phyloP scores from a whole-genome alignment of 1,284 basidiomycete genomes.

The Boletus mariae region DNA sequence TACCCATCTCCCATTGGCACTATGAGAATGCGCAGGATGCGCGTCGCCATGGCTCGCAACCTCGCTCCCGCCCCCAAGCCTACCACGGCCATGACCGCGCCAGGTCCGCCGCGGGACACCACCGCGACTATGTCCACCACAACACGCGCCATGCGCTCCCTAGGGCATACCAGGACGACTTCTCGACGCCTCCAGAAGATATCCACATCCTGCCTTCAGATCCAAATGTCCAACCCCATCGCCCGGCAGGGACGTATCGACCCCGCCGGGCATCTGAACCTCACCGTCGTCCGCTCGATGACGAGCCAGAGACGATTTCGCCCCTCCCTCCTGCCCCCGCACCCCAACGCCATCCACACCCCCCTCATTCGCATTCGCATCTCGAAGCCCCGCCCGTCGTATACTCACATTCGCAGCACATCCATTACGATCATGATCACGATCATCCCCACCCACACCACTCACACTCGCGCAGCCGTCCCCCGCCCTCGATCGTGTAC shows the following conservation, averaged over 20 bases:
- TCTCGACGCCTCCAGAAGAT: conserved; percentile 43
- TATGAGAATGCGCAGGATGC: conserved; percentile 16
- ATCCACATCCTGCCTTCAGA: conserved; percentile 52
- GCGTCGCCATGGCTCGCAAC: conserved; percentile 12
- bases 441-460: conserved; percentile 36
- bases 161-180: conserved; percentile 18
- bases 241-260: conserved; percentile 24
- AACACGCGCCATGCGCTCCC: conserved; percentile 15
- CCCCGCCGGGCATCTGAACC: conserved; percentile 43
- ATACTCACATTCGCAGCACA: conserved; percentile 35
- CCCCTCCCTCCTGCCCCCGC: conserved; percentile 23
- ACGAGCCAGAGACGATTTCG: conserved; percentile 22
- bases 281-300: conserved; percentile 25
- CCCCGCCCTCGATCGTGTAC: conserved; percentile 51
- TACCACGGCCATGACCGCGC: conserved; percentile 26
- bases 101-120: too few relatives aligned
- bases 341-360: background rate
- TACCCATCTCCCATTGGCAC: conserved; percentile 50
- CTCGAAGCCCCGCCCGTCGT: conserved; percentile 26
- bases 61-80: conserved; percentile 16
- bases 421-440: conserved; percentile 26
- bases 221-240: conserved; percentile 33
- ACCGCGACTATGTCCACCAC: too few relatives aligned
- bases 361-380: background rate
- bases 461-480: conserved; percentile 34